Conservation (phyloP, 192 early-diverging fungal genomes). For the Backusella psychrophila region DNA sequence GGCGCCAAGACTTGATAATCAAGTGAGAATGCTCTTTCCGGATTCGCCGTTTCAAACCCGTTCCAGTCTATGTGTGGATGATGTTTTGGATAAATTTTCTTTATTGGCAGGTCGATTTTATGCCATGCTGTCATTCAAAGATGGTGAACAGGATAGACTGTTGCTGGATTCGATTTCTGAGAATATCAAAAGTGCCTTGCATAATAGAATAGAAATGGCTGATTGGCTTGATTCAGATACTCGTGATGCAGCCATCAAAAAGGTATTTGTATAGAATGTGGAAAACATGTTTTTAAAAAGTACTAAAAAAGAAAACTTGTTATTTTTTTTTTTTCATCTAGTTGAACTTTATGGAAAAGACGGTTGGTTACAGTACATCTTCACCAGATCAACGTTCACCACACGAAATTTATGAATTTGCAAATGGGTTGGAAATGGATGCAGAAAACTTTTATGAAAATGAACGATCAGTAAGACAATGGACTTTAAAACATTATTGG, state of each 20-base stretch:
- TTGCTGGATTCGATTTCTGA: slow-evolving; percentile 39
- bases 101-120: slow-evolving; percentile 41
- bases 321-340: background rate
- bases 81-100: slow-evolving; percentile 17
- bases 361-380: slow-evolving; percentile 54
- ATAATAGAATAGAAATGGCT: slow-evolving; percentile 25
- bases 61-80: slow-evolving; percentile 1
- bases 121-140: slow-evolving; percentile 32
- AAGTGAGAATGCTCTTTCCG: background rate
- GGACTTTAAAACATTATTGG: slow-evolving; percentile 29
- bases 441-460: slow-evolving; percentile 61
- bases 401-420: background rate
- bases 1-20: background rate
- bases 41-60: slow-evolving; percentile 11
- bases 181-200: slow-evolving; percentile 35
- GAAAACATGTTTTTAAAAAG: no score
- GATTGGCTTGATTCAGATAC: slow-evolving; percentile 49
- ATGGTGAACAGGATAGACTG: slow-evolving; percentile 44
- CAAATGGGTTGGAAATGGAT: background rate
- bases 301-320: background rate
- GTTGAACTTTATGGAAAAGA: background rate
- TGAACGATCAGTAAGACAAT: slow-evolving; percentile 46
- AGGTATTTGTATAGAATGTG: slow-evolving; percentile 5
- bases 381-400: slow-evolving; percentile 44
- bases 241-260: slow-evolving; percentile 37